Conservation (phyloP, 345 rosid genomes). For the Eucalyptus curtisii region DNA sequence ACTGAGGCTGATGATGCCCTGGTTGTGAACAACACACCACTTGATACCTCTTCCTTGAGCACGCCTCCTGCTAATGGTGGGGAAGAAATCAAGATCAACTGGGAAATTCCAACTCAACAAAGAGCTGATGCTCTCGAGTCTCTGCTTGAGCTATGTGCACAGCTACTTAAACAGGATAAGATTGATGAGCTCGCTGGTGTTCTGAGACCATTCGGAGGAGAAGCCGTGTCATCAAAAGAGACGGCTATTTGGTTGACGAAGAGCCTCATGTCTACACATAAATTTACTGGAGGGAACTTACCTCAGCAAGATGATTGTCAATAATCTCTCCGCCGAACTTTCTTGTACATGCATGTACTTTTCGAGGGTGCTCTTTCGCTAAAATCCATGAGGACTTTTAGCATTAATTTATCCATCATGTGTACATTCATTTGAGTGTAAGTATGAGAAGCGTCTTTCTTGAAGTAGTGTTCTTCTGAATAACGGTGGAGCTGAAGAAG, state of each 20-base stretch:
- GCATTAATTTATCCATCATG: neutral
- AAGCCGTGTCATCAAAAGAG: conserved; percentile 84
- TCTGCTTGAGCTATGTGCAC: conserved; percentile 81
- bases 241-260: conserved; percentile 96
- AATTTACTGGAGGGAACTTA: conserved; percentile 43
- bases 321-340: conserved; percentile 10
- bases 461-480: neutral
- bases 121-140: conserved; percentile 93
- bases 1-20: conserved; percentile 19
- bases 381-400: neutral
- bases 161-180: conserved; percentile 81
- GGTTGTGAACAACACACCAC: conserved; percentile 14
- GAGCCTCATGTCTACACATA: conserved; percentile 79
- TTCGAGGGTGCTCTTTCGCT: neutral
- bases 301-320: neutral
- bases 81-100: conserved; percentile 26
- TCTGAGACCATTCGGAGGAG: conserved; percentile 89
- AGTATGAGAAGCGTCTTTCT: neutral
- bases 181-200: conserved; percentile 81
- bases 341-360: neutral
- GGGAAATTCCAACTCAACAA: conserved; percentile 58
- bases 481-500: neutral
- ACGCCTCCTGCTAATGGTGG: conserved; percentile 32
- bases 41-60: conserved; percentile 42
- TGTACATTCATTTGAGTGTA: neutral